Percentiles rank a stretch among this genome's conserved stretches.
Evolutionary conservation across 106 monocot genomes (phyloP).

Genomic region (Dendrobium officinale): DNA sequence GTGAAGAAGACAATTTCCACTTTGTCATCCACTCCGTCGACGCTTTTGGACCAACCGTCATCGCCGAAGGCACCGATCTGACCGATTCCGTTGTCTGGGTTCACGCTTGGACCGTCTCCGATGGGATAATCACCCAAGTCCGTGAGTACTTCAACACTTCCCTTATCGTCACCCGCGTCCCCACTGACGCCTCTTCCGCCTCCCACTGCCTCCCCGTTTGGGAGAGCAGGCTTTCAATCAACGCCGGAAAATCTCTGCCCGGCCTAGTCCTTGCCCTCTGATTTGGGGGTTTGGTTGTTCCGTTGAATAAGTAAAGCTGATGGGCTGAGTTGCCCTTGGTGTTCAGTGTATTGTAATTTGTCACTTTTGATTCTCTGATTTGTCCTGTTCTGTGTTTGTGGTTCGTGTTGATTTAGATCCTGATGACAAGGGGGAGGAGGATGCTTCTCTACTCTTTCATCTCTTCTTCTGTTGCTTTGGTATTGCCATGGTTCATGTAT

Average conservation of each 20-base stretch:
- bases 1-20: slow-evolving; percentile 12
- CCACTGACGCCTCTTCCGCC: background rate
- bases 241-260: slow-evolving; percentile 14
- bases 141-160: slow-evolving; percentile 87
- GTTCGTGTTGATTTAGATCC: background rate
- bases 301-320: background rate
- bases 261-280: slow-evolving; percentile 19
- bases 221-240: slow-evolving; percentile 16
- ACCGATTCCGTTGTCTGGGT: slow-evolving; percentile 23
- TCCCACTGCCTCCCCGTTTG: slow-evolving; percentile 12
- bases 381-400: background rate
- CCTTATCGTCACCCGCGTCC: slow-evolving; percentile 44
- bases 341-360: too few relatives aligned
- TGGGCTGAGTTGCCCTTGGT: background rate
- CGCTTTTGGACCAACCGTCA: slow-evolving; percentile 32
- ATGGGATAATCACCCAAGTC: slow-evolving; percentile 38
- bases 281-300: background rate
- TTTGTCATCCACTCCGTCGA: slow-evolving; percentile 27
- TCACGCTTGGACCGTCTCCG: slow-evolving; percentile 42
- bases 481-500: too few relatives aligned
- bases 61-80: slow-evolving; percentile 32
- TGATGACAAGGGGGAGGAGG: background rate
- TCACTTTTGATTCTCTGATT: background rate
- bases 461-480: too few relatives aligned
- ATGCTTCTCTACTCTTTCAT: background rate